Percentiles rank a stretch among this genome's conserved stretches.
Conservation (phyloP, 352 stramenopile species). For the Phytopythium montanum region DNA sequence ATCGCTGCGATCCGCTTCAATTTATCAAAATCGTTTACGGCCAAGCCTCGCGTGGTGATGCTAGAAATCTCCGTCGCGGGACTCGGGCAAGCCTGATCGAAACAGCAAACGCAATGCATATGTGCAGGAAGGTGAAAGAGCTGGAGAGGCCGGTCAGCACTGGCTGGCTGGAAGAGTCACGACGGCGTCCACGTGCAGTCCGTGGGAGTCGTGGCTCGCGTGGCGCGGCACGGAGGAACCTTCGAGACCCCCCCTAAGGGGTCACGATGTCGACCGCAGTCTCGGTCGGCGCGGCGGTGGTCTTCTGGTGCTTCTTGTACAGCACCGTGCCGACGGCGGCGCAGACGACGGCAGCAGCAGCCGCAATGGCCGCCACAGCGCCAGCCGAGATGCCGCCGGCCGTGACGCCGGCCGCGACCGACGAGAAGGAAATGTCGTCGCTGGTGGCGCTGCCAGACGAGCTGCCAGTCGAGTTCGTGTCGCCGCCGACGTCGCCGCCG, state of each 20-base stretch:
- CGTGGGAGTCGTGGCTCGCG: neutral
- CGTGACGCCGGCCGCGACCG: conserved; percentile 13
- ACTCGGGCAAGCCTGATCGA: no score
- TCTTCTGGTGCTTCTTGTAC: conserved; percentile 30
- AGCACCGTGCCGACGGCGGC: conserved; percentile 27
- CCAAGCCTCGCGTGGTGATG: no score
- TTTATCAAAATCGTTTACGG: no score
- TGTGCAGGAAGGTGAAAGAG: no score
- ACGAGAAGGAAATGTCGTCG: conserved; percentile 13
- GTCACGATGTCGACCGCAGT: conserved; percentile 29
- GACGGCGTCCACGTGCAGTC: neutral
- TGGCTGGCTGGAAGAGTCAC: no score
- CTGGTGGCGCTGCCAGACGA: conserved; percentile 6
- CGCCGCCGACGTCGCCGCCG: conserved; percentile 1
- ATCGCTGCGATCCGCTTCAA: no score
- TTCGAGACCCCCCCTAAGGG: conserved; percentile 7
- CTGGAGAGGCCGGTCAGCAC: no score
- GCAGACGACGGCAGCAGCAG: conserved; percentile 25
- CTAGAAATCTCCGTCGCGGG: no score
- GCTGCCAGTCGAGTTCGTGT: conserved; percentile 1
- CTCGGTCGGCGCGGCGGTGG: conserved; percentile 8
- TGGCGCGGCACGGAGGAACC: neutral
- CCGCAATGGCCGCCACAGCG: conserved; percentile 24
- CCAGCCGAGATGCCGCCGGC: conserved; percentile 17
- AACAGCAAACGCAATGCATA: no score